phyloP scores from a whole-genome alignment of 2,329 filamentous ascomycete species.

The Meredithiella fracta region DNA sequence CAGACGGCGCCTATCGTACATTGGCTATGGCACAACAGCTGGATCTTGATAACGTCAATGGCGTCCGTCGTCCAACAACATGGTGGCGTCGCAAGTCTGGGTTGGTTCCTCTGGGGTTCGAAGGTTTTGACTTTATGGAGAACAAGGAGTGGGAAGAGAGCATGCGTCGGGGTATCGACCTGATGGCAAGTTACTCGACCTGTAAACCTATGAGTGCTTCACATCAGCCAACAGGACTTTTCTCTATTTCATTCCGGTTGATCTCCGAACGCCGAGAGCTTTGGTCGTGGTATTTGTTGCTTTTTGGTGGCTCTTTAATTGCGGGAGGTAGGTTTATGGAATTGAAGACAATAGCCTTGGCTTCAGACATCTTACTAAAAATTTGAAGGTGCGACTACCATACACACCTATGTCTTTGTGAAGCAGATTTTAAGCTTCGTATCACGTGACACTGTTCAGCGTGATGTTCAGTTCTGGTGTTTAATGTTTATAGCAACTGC shows the following conservation, averaged over 20 bases:
- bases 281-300: conserved; percentile 14
- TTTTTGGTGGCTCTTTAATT: conserved; percentile 12
- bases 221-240: conserved; percentile 2
- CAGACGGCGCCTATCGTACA: conserved; percentile 26
- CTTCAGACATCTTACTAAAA: neutral
- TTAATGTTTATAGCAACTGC: conserved; percentile 21
- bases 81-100: conserved; percentile 13
- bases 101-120: conserved; percentile 8
- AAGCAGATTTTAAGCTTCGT: conserved; percentile 14
- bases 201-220: neutral
- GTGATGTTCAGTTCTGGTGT: conserved; percentile 19
- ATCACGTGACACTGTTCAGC: conserved; percentile 1
- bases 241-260: conserved; percentile 11
- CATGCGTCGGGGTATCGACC: conserved; percentile 8
- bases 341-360: neutral
- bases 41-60: conserved; percentile 15
- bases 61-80: conserved; percentile 6
- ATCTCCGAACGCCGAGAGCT: conserved; percentile 10
- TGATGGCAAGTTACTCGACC: conserved; percentile 6
- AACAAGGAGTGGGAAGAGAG: conserved; percentile 10
- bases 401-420: conserved; percentile 15
- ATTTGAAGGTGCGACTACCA: conserved; percentile 7
- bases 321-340: conserved; percentile 13
- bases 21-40: conserved; percentile 24
- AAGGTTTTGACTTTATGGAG: conserved; percentile 11